Evolutionary conservation across 1,284 basidiomycete species (phyloP), one percentile per base, ranked within the genome.

Genomic region (Gymnopus androsaceus): DNA sequence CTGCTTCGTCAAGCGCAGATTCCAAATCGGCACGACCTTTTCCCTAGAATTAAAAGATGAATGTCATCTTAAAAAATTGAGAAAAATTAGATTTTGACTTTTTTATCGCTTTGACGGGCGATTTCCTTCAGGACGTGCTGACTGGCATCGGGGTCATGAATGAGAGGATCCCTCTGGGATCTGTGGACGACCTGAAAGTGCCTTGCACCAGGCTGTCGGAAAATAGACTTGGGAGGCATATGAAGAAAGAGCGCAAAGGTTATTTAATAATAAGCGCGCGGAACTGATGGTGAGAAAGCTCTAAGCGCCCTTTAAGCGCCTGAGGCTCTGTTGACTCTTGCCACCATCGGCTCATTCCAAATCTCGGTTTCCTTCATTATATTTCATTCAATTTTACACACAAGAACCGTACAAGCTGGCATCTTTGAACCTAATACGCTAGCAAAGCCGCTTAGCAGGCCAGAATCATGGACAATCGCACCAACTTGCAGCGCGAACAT

Each of bases 171-270:
- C 55, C 96, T 80, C 67, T 95, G 94, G 9, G 96, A 98, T 59
- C 97, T 84, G 71, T 99, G 95, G 25, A 99, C 95, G 48, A 99
- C 90, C 77, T 98, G 94, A 66, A 95, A 98, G 72, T 98, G 94
- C 69, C 91, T 87, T 55, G 90, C 86, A 5, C 91, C 90, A 9
- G 94, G 90, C 64, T 88, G 87, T 61, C 94, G 88, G 77, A 92
- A 99, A 66, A 95, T 86, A 27, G 94, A 54, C 37, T 54, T 62
- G 76, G 57, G 74, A 50, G 87, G 76, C 87, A 89, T 89, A 65
- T 60, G 64, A 60, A 52, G 51, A 66, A 64, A 61, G 60, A 59
- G 63, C 66, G 62, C 57, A 57, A 62, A 66, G 61, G 60, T 47
- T 36, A 59, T 58, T 27, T 36, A 14, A n/a, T 2, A 44, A 33